Evolutionary conservation across 1,284 basidiomycete species (phyloP), one percentile per base, ranked within the genome.

Genomic region (Kwoniella shivajii): DNA sequence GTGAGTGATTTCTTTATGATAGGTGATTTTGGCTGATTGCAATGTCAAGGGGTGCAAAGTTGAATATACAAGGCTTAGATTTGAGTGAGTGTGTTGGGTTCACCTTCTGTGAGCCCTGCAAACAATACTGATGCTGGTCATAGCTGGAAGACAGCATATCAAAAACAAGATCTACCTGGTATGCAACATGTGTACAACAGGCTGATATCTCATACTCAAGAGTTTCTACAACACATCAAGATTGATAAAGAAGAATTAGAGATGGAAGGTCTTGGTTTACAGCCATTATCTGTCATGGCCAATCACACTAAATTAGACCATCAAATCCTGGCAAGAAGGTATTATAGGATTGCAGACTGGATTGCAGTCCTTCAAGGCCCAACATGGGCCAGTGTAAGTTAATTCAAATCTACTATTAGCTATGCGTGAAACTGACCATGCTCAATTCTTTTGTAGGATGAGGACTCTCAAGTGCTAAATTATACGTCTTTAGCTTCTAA

Each of bases 281-380:
- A 66, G 20, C 67, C 67, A 11, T 27, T 70, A 2, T 34, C 41
- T 4, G 24, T 46, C 6, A 30, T 50, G 6, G 45, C 50, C 1
- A 33, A 47, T 37, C 33, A 56, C 18, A 49, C 27, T 16, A 37
- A 30, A 20, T 51, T 20, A 6, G 34, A 56, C 10, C 39, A 50
- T 38, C 57, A 54, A 18, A 62, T 48, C 29, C 42, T 76, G 37
- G 57, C 69, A 1, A 61, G 73, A 34, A 47, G 66, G 31, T 69
- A 69, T 27, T 64, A 61, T 30, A 62, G 72, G n/a, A 52, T 75
- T 3, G 69, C 64, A 0, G 57, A 71, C 45, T 76, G 74, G 74
- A 69, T 62, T 11, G 64, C 69, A 47, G 57, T 58, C 0, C 24
- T 67, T 5, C 69, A 73, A 38, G 69, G 67, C 0, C 41, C 54